Conservation (phyloP, 305 asterid species). For the Fraxinus paxiana region DNA sequence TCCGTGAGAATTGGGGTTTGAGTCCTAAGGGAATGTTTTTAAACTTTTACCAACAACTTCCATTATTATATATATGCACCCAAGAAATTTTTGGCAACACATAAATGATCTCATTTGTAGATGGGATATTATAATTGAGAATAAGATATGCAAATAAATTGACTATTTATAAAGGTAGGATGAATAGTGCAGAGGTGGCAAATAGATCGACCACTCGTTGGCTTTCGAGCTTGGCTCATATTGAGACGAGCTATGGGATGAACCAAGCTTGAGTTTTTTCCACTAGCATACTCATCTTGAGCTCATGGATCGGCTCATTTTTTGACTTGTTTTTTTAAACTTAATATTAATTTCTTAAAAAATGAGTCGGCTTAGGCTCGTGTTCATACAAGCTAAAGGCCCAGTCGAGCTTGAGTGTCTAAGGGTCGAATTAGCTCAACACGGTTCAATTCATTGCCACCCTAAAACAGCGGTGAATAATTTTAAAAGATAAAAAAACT, state of each 20-base stretch:
- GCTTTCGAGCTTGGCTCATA: neutral
- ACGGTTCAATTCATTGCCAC: neutral
- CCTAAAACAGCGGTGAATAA: neutral
- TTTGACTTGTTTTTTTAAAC: neutral
- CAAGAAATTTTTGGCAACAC: neutral
- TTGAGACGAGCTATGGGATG: neutral
- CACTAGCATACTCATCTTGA: neutral
- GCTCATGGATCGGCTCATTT: neutral
- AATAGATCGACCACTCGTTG: neutral
- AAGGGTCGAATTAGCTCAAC: neutral
- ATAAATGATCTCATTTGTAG: neutral
- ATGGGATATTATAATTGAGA: neutral
- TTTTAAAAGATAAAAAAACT: no score
- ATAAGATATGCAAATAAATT: neutral
- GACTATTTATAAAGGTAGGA: neutral
- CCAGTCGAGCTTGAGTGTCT: neutral
- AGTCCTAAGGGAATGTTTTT: conserved; percentile 17
- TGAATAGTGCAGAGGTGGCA: neutral
- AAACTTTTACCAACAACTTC: conserved; percentile 30
- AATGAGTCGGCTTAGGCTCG: neutral
- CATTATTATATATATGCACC: neutral
- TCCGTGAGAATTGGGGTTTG: neutral
- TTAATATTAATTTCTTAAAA: neutral
- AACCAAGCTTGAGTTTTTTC: neutral
- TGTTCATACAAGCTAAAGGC: neutral